Conservation (phyloP, 495 filamentous ascomycete genomes). For the Thermothielavioides terrestris region DNA sequence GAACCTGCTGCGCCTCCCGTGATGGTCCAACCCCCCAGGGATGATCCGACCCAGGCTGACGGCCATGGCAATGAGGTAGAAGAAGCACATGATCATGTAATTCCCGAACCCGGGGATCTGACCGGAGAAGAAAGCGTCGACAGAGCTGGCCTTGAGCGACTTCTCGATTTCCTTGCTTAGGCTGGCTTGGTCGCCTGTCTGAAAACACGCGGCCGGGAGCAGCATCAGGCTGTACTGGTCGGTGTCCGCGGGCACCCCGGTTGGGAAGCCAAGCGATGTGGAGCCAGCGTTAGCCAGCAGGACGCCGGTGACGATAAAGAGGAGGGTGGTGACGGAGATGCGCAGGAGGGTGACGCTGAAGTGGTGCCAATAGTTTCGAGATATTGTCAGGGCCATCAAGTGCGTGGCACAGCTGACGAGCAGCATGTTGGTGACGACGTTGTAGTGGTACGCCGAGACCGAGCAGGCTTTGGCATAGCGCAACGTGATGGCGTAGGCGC, state of each 20-base stretch:
- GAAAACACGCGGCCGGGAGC: slow-evolving; percentile 28
- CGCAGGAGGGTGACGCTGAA: slow-evolving; percentile 21
- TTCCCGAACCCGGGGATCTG: slow-evolving; percentile 26
- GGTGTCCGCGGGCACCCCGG: slow-evolving; percentile 11
- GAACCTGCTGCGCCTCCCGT: slow-evolving; percentile 7
- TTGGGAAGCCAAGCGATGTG: slow-evolving; percentile 21
- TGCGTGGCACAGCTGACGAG: slow-evolving; percentile 35
- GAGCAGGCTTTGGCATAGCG: slow-evolving; percentile 30
- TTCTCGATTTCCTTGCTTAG: slow-evolving; percentile 8
- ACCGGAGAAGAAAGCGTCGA: slow-evolving; percentile 11
- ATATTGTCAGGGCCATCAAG: slow-evolving; percentile 28
- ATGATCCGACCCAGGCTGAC: slow-evolving; percentile 18
- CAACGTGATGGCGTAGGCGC: slow-evolving; percentile 30
- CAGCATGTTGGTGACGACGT: slow-evolving; percentile 34
- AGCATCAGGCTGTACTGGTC: slow-evolving; percentile 20
- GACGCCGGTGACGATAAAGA: slow-evolving; percentile 24
- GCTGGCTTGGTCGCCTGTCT: slow-evolving; percentile 3
- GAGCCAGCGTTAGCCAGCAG: slow-evolving; percentile 24
- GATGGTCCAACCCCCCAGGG: slow-evolving; percentile 14
- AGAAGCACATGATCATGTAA: slow-evolving; percentile 25
- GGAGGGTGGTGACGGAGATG: slow-evolving; percentile 15
- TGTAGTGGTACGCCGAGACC: slow-evolving; percentile 37
- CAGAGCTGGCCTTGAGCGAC: slow-evolving; percentile 8
- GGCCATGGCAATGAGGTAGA: slow-evolving; percentile 20
- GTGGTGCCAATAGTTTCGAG: slow-evolving; percentile 31